Percentiles rank a stretch among this genome's conserved stretches.
phyloP scores from a whole-genome alignment of 2,329 filamentous ascomycete genomes.

The Aspergillus spinulosporus region DNA sequence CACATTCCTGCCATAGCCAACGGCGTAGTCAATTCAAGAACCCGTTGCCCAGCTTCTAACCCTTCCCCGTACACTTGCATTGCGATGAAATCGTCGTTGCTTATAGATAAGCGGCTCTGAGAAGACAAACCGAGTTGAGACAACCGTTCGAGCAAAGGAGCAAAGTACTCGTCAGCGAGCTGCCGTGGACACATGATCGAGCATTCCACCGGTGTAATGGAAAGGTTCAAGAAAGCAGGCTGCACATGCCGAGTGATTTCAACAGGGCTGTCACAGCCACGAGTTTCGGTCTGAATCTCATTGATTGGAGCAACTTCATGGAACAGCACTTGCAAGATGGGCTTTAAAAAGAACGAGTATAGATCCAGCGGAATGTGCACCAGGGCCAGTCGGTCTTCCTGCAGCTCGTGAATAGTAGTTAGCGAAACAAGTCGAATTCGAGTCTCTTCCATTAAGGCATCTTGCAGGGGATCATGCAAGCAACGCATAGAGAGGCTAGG shows the following conservation, averaged over 20 bases:
- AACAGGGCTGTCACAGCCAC: conserved; percentile 29
- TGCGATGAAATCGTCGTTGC: conserved; percentile 78
- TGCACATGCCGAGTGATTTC: conserved; percentile 47
- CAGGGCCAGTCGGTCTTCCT: conserved; percentile 85
- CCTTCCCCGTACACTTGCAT: conserved; percentile 89
- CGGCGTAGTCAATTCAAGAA: conserved; percentile 87
- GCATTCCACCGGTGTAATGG: conserved; percentile 87
- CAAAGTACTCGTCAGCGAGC: conserved; percentile 73
- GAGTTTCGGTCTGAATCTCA: conserved; percentile 44
- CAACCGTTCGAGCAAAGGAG: conserved; percentile 66
- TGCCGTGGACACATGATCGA: conserved; percentile 82
- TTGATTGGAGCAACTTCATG: conserved; percentile 51
- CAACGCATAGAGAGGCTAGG: neutral
- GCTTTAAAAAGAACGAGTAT: conserved; percentile 75
- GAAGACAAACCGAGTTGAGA: conserved; percentile 43
- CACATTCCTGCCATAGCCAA: conserved; percentile 85
- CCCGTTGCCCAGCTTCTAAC: conserved; percentile 84
- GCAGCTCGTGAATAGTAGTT: conserved; percentile 19
- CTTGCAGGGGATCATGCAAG: neutral
- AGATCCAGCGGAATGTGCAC: conserved; percentile 85
- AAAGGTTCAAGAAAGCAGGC: conserved; percentile 89
- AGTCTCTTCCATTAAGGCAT: conserved; percentile 3
- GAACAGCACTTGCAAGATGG: conserved; percentile 81
- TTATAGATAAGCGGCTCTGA: conserved; percentile 66
- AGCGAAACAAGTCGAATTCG: conserved; percentile 18